Evolutionary conservation across 305 asterid genomes (phyloP), one percentile per base, ranked within the genome.

Genomic region (Withania somnifera): DNA sequence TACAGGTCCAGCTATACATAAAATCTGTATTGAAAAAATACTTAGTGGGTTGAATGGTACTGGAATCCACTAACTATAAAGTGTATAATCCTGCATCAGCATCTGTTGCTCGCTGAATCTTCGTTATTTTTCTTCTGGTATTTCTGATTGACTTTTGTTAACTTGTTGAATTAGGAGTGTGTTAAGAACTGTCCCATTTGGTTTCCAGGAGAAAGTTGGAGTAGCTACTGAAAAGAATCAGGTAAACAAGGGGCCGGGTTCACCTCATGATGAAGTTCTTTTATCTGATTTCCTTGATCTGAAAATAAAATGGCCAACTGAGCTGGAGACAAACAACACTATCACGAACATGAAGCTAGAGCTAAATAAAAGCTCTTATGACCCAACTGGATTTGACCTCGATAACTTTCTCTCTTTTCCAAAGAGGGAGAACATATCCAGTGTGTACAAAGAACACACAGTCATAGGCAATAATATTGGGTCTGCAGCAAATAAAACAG

Each of bases 181-280:
- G 45, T 15, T 75, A 75, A 75, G 61, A 75, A 28, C 61, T 50
- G 28, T 75, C 63, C 60, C 61, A 75, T 80, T 81, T 66, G 71
- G 80, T 82, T 81, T 87, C 88, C 94, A 94, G 98, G 98, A 94
- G 91, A 84, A 84, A 84, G 92, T 93, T 82, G 88, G 86, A 86
- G 86, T 84, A 60, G 50, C 69, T 13, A 73, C 80, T 36, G 84
- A 85, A 80, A 87, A 86, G 86, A 84, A 63, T 80, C 91, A 84
- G 81, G 88, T 82, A 47, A 84, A 85, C 61, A 86, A 88, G 79
- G 90, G 89, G 66, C 91, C 85, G 73, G 83, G 88, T 84, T 84
- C 87, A 32, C 81, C 90, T 56, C 86, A 87, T 82, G 85, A 77
- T 56, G 89, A 84, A 78, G 82, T 88, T 67, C 85, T 86, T 30